Evolutionary conservation across 257 asterid species (phyloP).

Genomic region (Solanum bukasovii): DNA sequence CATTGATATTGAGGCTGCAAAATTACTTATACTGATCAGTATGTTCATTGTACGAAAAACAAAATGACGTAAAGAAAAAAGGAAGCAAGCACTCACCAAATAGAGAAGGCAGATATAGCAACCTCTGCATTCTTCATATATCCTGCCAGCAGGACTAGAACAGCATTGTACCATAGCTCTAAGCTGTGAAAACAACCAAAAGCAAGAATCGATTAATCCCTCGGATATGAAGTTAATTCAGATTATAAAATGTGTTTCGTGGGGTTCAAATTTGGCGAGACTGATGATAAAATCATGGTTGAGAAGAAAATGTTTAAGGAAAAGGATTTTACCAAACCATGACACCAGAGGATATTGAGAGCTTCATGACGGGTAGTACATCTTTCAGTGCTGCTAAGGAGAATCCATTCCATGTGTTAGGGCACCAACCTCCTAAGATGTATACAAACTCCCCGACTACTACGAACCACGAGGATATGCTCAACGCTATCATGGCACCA

Average conservation of each 20-base stretch:
- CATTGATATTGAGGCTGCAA: constrained; percentile 64
- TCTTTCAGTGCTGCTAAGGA: constrained; percentile 56
- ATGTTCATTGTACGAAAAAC: not conserved
- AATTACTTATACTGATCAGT: not conserved
- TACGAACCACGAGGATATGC: constrained; percentile 53
- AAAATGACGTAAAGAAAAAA: not conserved
- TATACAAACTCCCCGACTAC: constrained; percentile 60
- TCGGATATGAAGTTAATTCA: not conserved
- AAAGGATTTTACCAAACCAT: constrained; percentile 66
- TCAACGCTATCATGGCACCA: constrained; percentile 75
- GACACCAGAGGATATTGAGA: constrained; percentile 71
- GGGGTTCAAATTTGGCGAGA: not conserved
- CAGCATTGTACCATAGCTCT: constrained; percentile 84
- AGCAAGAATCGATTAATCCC: not conserved
- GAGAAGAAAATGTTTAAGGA: not conserved
- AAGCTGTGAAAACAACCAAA: constrained; percentile 29
- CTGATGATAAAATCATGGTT: not conserved
- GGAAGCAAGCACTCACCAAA: constrained; percentile 35
- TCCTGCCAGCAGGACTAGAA: constrained; percentile 78
- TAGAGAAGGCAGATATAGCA: constrained; percentile 80
- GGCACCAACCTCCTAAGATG: constrained; percentile 85
- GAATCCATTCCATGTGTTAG: constrained; percentile 73
- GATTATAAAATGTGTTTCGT: not conserved
- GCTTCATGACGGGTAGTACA: constrained; percentile 68
- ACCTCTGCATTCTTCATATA: constrained; percentile 79